Evolutionary conservation across 2,329 filamentous ascomycete species (phyloP), one percentile per base, ranked within the genome.

Genomic region (Xylogone sp.): DNA sequence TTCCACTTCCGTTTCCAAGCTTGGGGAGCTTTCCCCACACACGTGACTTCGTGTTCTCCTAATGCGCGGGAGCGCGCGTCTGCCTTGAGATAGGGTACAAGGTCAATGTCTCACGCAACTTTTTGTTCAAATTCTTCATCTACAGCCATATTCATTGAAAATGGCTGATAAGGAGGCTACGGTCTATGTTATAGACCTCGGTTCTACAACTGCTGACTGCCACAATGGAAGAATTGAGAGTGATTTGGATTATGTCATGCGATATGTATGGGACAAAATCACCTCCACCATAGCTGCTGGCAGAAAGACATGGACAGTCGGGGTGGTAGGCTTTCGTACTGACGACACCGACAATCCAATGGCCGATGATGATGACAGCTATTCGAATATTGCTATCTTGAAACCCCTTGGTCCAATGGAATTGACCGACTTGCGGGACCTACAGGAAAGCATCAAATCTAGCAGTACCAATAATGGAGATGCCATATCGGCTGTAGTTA

Each of bases 101-200:
- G 13, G 34, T 6, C 13, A 7, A 39, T 39, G 34, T 39, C n/a
- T 39, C 34, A 16, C 34, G n/a, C 34, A 39, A 39, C 10, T 39
- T 39, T 18, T 13, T 18, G n/a, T 18, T 39, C 34, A 13, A 16
- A 39, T 39, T 16, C 34, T 39, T 39, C 34, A 9, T 9, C n/a
- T 9, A 39, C n/a, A 39, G 34, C 34, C 34, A 39, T 4, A 5
- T 7, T 39, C n/a, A 5, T 16, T 4, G 34, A 76, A 53, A 50
- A 97, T 97, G 93, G 87, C 91, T 10, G 85, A 88, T 56, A 99
- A 99, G 69, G 90, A 97, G 74, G 90, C 91, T 8, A 94, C 87
- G 0, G 82, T 97, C 43, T 99, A 94, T 69, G 87, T 99, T 60
- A 72, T 99, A 54, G 94, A 99, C 71, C 76, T 97, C 21, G 92